phyloP scores from a whole-genome alignment of 1,139 yeast genomes.

The Sugiyamaella grinbergsii region DNA sequence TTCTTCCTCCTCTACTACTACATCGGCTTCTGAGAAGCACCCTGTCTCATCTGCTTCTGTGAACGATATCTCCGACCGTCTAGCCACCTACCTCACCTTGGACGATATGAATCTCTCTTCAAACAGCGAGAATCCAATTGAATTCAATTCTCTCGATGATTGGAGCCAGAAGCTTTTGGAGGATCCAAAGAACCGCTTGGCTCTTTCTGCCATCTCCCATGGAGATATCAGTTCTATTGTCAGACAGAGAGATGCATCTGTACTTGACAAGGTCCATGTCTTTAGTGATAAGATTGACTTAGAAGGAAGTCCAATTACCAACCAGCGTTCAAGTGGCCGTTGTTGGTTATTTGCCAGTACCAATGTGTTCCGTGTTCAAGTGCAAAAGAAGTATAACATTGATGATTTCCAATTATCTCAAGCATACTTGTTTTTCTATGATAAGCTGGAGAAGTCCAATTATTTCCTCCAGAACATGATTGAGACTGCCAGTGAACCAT shows the following conservation, averaged over 20 bases:
- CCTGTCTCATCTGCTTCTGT: conserved; percentile 8
- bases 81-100: conserved; percentile 30
- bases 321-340: conserved; percentile 62
- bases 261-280: conserved; percentile 49
- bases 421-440: conserved; percentile 56
- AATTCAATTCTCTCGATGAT: conserved; percentile 42
- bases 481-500: conserved; percentile 55
- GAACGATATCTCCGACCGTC: conserved; percentile 27
- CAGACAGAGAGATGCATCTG: conserved; percentile 43
- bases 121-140: conserved; percentile 43
- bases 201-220: conserved; percentile 60
- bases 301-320: conserved; percentile 61
- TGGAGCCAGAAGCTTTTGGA: conserved; percentile 56
- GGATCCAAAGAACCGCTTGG: conserved; percentile 59
- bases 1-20: not conserved
- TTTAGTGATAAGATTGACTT: conserved; percentile 57
- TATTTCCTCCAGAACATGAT: conserved; percentile 60
- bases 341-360: conserved; percentile 73
- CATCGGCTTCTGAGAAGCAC: conserved; percentile 7
- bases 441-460: conserved; percentile 61
- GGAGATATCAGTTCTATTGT: conserved; percentile 52
- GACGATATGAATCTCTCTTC: conserved; percentile 19
- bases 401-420: conserved; percentile 62
- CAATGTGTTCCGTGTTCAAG: conserved; percentile 59
- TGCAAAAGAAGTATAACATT: conserved; percentile 56